Evolutionary conservation across 768 basidiomycete species (phyloP).

Genomic region (Xerocomellus amylosporus): DNA sequence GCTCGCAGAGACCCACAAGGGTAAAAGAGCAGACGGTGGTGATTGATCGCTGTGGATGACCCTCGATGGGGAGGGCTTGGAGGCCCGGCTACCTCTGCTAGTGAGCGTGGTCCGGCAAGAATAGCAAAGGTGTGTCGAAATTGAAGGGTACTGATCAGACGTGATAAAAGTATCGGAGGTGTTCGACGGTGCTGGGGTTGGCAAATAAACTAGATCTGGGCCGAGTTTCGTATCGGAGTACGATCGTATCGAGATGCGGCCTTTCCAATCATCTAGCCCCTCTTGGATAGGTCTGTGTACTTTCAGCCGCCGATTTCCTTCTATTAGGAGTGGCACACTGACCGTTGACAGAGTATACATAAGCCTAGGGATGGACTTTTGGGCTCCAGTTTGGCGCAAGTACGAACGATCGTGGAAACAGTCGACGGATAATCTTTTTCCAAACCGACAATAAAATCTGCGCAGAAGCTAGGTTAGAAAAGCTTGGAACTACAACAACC

Average conservation of each 20-base stretch:
- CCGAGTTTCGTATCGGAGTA: constrained; percentile 23
- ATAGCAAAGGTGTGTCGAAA: constrained; percentile 54
- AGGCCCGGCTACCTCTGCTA: constrained; percentile 50
- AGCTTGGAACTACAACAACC: not conserved
- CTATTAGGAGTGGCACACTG: not conserved
- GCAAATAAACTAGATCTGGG: constrained; percentile 13
- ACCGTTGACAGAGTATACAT: constrained; percentile 72
- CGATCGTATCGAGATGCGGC: constrained; percentile 67
- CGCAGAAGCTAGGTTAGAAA: not conserved
- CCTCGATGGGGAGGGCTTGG: constrained; percentile 15
- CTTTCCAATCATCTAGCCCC: constrained; percentile 71
- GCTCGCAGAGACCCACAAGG: constrained; percentile 35
- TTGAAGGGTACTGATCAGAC: constrained; percentile 18
- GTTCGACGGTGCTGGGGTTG: not conserved
- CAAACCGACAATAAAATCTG: constrained; percentile 77
- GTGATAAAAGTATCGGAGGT: not conserved
- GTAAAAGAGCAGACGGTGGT: constrained; percentile 18
- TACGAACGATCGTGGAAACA: constrained; percentile 78
- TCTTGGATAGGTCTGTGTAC: constrained; percentile 56
- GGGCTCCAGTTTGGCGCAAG: constrained; percentile 73
- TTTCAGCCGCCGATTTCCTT: not conserved
- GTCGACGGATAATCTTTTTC: constrained; percentile 86
- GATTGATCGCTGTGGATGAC: not conserved
- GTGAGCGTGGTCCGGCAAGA: constrained; percentile 60
- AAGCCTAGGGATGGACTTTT: constrained; percentile 47